Percentiles rank a stretch among this genome's conserved stretches.
Conservation (phyloP, 176 grass and related monocot species). For the Bothriochloa decipiens region DNA sequence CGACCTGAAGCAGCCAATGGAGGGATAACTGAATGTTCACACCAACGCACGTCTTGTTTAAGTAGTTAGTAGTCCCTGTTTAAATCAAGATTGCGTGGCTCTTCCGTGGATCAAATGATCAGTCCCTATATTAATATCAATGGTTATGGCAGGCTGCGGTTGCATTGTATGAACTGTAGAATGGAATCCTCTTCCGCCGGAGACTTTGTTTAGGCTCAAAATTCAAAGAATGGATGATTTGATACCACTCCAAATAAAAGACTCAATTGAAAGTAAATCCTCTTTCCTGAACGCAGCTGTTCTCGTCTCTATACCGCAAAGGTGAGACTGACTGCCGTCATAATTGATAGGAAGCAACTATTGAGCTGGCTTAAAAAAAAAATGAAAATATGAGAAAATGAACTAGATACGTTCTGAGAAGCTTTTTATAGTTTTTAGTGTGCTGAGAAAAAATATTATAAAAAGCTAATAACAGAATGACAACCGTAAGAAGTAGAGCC, state of each 20-base stretch:
- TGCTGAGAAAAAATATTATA: not conserved
- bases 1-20: not conserved
- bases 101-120: not conserved
- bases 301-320: no score
- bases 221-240: not conserved
- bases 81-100: not conserved
- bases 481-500: not conserved
- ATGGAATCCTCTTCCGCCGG: not conserved
- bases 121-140: not conserved
- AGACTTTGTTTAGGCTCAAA: not conserved
- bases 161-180: no score
- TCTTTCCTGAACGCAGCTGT: no score
- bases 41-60: not conserved
- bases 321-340: no score
- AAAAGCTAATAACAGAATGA: not conserved
- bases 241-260: not conserved
- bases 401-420: no score
- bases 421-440: not conserved
- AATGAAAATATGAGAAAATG: no score
- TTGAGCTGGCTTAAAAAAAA: no score
- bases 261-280: no score
- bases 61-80: not conserved
- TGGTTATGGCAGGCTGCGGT: not conserved
- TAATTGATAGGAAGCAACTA: no score
- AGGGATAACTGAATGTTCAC: slow-evolving; percentile 19